Percentiles rank a stretch among this genome's conserved stretches.
Conservation (phyloP, 2,329 filamentous ascomycete genomes). For the Aspergillus sp. region DNA sequence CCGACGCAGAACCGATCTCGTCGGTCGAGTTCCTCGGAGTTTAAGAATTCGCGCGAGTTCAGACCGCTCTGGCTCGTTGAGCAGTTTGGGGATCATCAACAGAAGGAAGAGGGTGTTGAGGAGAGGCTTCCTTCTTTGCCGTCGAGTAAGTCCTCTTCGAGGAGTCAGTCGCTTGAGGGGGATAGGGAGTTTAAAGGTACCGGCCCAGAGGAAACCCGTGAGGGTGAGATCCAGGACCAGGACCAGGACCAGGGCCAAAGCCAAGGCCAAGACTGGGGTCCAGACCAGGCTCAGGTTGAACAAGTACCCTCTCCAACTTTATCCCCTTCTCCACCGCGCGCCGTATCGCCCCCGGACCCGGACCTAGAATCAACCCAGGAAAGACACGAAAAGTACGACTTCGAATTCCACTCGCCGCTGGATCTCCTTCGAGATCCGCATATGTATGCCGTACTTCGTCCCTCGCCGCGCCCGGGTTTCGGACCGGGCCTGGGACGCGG, state of each 20-base stretch:
- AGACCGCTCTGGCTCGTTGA: conserved; percentile 78
- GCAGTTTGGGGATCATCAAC: conserved; percentile 42
- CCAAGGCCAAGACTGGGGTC: no score
- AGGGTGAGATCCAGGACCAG: no score
- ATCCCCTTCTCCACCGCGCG: no score
- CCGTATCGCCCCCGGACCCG: no score
- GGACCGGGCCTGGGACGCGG: no score
- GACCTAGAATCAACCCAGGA: no score
- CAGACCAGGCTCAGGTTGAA: no score
- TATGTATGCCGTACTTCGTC: conserved; percentile 16
- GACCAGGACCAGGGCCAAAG: no score
- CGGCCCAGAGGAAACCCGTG: no score
- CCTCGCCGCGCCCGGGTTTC: conserved; percentile 7
- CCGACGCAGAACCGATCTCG: conserved; percentile 38
- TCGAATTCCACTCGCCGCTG: conserved; percentile 41
- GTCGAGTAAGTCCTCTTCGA: conserved; percentile 10
- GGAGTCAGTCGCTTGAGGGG: conserved; percentile 33
- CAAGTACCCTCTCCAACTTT: no score
- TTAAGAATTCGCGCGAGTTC: conserved; percentile 55
- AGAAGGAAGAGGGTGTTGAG: conserved; percentile 27
- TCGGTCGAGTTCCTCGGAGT: conserved; percentile 45
- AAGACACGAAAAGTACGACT: conserved; percentile 6
- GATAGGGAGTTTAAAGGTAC: conserved; percentile 22
- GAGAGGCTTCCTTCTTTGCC: conserved; percentile 38
- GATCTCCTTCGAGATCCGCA: conserved; percentile 36